Percentiles rank a stretch among this genome's conserved stretches.
Evolutionary conservation across 2,329 filamentous ascomycete genomes (phyloP).

Genomic region (Aspergillus candidus): DNA sequence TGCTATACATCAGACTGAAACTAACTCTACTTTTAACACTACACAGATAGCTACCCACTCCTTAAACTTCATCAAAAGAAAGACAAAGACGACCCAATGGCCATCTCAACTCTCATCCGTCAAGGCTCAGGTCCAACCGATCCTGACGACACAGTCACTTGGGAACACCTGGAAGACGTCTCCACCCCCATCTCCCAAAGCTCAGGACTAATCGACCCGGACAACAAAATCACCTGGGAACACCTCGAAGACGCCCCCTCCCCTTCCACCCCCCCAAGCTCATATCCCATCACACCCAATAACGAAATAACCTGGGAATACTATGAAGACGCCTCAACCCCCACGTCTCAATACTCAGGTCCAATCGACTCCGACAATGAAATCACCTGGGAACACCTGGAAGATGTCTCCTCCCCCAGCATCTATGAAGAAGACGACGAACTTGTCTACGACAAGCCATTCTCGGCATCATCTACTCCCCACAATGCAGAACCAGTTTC

Average conservation of each 20-base stretch:
- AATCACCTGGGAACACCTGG: no score
- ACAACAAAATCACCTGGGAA: conserved; percentile 1
- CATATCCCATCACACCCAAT: background rate
- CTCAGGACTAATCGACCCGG: no score
- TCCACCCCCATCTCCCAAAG: background rate
- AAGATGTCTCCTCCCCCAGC: no score
- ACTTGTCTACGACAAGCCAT: no score
- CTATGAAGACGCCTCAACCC: background rate
- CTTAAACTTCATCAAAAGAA: background rate
- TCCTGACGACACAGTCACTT: conserved; percentile 8
- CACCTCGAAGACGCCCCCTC: conserved; percentile 7
- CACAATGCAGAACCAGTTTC: background rate
- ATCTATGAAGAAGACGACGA: no score
- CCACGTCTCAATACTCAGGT: no score
- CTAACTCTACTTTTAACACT: no score
- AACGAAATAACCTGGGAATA: conserved; percentile 12
- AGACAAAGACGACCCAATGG: conserved; percentile 5
- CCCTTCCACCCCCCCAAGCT: no score
- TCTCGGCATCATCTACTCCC: no score
- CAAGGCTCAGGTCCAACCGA: background rate
- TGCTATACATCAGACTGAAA: no score
- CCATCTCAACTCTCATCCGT: background rate
- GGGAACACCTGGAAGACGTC: conserved; percentile 11
- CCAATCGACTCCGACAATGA: no score
- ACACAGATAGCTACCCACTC: no score